phyloP scores from a whole-genome alignment of 148 eudicot species.

The Rhododendron molle region DNA sequence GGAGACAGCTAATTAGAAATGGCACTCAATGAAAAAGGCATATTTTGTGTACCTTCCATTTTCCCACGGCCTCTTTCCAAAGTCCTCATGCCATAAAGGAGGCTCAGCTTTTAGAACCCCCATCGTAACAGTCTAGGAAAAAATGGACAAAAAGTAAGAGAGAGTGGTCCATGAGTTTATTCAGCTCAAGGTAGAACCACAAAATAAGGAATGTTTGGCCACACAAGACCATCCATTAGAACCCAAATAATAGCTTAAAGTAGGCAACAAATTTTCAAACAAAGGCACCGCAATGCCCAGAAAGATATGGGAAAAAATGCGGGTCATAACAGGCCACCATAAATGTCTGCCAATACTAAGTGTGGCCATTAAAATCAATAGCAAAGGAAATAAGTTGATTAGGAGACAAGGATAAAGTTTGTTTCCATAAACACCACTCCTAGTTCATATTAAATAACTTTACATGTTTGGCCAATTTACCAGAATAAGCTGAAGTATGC shows the following conservation, averaged over 20 bases:
- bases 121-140: conserved; percentile 49
- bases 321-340: neutral
- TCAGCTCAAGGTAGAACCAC: neutral
- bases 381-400: neutral
- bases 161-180: neutral
- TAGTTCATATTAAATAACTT: neutral
- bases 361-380: neutral
- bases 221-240: neutral
- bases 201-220: neutral
- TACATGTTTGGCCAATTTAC: neutral
- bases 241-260: neutral
- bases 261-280: neutral
- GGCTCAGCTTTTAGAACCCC: conserved; percentile 64
- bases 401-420: neutral
- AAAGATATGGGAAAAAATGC: neutral
- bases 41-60: conserved; percentile 46
- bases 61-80: conserved; percentile 47
- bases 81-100: conserved; percentile 82
- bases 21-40: neutral
- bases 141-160: neutral
- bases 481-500: neutral
- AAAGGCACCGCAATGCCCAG: neutral
- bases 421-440: neutral
- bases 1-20: neutral
- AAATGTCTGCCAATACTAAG: neutral